Percentiles rank a stretch among this genome's conserved stretches.
phyloP scores from a whole-genome alignment of 345 rosid genomes.

The Pugionium cornutum region DNA sequence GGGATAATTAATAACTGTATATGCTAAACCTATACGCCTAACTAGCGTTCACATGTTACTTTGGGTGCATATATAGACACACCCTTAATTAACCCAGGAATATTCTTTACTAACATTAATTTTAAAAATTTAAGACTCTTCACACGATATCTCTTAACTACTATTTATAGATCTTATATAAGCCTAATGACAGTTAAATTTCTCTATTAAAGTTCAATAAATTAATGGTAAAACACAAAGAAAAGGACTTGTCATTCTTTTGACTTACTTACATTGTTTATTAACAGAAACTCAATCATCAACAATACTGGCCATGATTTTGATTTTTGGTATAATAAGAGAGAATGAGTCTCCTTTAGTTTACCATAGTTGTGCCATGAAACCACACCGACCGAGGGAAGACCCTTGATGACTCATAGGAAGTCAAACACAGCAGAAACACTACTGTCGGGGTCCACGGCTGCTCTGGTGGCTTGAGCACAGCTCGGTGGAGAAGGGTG shows the following conservation, averaged over 20 bases:
- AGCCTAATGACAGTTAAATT: constrained; percentile 4
- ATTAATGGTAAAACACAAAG: background rate
- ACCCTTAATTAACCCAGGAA: constrained; percentile 1
- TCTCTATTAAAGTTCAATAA: background rate
- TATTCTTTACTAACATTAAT: too few species aligned
- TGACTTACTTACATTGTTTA: background rate
- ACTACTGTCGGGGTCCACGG: constrained; percentile 3
- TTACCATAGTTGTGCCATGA: constrained; percentile 40
- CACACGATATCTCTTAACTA: constrained; percentile 22
- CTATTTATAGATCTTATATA: constrained; percentile 18
- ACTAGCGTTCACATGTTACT: constrained; percentile 8
- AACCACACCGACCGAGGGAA: constrained; percentile 40
- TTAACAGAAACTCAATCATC: constrained; percentile 13
- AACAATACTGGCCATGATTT: constrained; percentile 33
- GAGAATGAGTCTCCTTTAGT: constrained; percentile 24
- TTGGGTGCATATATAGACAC: constrained; percentile 29
- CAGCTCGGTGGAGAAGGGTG: constrained; percentile 18
- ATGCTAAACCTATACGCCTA: constrained; percentile 16
- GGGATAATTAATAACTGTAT: background rate
- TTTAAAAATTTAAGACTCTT: constrained; percentile 14
- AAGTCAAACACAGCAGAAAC: constrained; percentile 23
- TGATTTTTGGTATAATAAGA: constrained; percentile 15
- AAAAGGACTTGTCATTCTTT: background rate
- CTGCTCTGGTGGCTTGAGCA: constrained; percentile 16
- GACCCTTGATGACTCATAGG: constrained; percentile 36